Conservation (phyloP, 306 rosid species). For the Pyrus betulifolia region DNA sequence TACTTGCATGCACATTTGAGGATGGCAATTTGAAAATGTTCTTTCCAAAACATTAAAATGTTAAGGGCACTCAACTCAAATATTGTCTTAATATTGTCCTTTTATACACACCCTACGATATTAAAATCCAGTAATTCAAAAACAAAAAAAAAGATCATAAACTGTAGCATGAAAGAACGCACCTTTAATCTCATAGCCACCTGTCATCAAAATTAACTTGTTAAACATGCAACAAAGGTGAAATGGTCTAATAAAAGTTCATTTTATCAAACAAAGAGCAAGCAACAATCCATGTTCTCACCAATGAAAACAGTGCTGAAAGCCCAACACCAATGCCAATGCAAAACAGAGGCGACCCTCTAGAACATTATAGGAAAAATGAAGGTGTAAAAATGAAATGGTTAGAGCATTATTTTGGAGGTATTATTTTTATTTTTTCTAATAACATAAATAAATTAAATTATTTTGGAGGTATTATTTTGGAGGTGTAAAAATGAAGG, state of each 20-base stretch:
- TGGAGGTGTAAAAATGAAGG: too few species aligned
- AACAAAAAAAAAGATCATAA: background rate
- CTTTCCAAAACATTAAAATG: background rate
- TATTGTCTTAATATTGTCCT: too few species aligned
- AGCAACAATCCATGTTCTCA: constrained; percentile 35
- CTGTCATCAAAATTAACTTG: constrained; percentile 45
- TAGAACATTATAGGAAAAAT: constrained; percentile 11
- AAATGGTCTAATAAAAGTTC: background rate
- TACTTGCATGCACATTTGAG: background rate
- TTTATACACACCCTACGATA: too few species aligned
- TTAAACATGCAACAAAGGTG: constrained; percentile 25
- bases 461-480: too few species aligned
- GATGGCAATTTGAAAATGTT: background rate
- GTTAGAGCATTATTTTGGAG: background rate
- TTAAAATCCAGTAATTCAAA: background rate
- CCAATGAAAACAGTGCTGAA: constrained; percentile 83
- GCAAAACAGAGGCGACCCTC: constrained; percentile 96
- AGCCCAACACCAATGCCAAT: constrained; percentile 88
- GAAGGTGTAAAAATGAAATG: constrained; percentile 9
- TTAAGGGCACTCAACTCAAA: background rate
- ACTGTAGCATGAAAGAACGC: constrained; percentile 33
- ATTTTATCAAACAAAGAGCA: background rate
- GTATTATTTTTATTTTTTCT: too few species aligned
- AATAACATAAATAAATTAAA: too few species aligned
- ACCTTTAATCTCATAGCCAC: constrained; percentile 76